phyloP scores from a whole-genome alignment of 2,329 filamentous ascomycete species.

The Apiospora rasikravindrae region DNA sequence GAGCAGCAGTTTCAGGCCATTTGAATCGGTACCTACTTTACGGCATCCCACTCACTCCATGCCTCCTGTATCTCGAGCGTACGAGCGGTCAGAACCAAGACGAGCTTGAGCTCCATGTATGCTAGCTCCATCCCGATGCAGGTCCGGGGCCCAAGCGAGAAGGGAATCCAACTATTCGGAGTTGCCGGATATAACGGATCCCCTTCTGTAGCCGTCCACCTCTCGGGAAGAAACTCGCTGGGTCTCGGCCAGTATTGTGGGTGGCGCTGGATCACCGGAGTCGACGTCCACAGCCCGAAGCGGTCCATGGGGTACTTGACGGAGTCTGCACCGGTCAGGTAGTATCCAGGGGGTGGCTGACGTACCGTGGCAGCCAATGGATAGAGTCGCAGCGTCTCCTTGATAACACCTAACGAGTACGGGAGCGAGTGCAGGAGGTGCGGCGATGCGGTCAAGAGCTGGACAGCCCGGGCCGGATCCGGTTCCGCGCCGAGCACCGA shows the following conservation, averaged over 20 bases:
- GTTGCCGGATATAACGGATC: constrained; percentile 27
- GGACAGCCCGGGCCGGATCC: constrained; percentile 41
- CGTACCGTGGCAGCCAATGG: constrained; percentile 49
- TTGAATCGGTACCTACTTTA: background rate
- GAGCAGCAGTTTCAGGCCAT: background rate
- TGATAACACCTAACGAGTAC: constrained; percentile 57
- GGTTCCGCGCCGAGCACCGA: constrained; percentile 47
- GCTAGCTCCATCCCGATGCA: constrained; percentile 64
- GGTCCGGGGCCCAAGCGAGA: constrained; percentile 57
- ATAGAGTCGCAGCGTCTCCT: constrained; percentile 52
- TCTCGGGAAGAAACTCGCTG: constrained; percentile 39
- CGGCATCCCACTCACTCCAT: constrained; percentile 45
- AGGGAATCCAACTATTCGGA: constrained; percentile 55
- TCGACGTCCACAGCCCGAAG: constrained; percentile 30
- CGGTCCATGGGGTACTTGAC: constrained; percentile 43
- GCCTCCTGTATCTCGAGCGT: constrained; percentile 55
- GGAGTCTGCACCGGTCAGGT: constrained; percentile 36
- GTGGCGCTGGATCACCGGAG: constrained; percentile 37
- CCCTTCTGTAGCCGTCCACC: constrained; percentile 42
- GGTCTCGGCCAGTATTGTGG: constrained; percentile 39
- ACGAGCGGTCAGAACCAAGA: constrained; percentile 52
- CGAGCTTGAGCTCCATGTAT: constrained; percentile 55
- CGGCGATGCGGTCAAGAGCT: constrained; percentile 45
- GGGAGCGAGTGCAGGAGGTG: constrained; percentile 53
- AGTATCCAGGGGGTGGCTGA: constrained; percentile 34